phyloP scores from a whole-genome alignment of 2,329 filamentous ascomycete species.

The Berkeleyomyces basicola region DNA sequence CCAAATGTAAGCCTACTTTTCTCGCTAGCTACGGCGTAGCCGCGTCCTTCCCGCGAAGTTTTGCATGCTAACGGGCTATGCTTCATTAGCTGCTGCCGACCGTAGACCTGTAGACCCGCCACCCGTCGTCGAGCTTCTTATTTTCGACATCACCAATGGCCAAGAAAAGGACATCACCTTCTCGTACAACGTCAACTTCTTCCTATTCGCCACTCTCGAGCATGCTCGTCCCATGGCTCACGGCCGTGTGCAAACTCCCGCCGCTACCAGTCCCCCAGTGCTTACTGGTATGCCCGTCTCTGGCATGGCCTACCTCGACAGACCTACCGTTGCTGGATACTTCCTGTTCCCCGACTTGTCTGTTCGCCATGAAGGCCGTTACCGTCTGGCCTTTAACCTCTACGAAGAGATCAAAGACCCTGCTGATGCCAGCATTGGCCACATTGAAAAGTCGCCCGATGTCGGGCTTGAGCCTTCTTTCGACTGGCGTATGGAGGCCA shows the following conservation, averaged over 20 bases:
- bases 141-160: constrained; percentile 51
- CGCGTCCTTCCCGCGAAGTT: too few species aligned
- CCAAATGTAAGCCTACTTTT: constrained; percentile 54
- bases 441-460: constrained; percentile 21
- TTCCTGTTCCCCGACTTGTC: constrained; percentile 97
- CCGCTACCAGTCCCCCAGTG: constrained; percentile 61
- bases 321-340: constrained; percentile 65
- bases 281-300: constrained; percentile 89
- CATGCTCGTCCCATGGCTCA: constrained; percentile 70
- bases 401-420: constrained; percentile 86
- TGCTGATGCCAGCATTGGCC: constrained; percentile 53
- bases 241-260: constrained; percentile 50
- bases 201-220: constrained; percentile 85
- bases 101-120: constrained; percentile 86
- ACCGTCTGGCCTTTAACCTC: constrained; percentile 78
- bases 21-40: not conserved
- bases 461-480: constrained; percentile 39
- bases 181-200: constrained; percentile 91
- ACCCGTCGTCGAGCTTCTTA: constrained; percentile 78
- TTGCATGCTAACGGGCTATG: not conserved
- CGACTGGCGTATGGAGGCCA: constrained; percentile 77
- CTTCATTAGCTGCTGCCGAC: constrained; percentile 54
- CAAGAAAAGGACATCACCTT: constrained; percentile 62
- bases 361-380: constrained; percentile 86
- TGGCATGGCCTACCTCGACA: constrained; percentile 89